Percentiles rank a stretch among this genome's conserved stretches.
These are phyloP conservation scores for Nicotiana sylvestris DNA, from an alignment of 257 asterid genomes.

Conservation along the genomic window DNA sequence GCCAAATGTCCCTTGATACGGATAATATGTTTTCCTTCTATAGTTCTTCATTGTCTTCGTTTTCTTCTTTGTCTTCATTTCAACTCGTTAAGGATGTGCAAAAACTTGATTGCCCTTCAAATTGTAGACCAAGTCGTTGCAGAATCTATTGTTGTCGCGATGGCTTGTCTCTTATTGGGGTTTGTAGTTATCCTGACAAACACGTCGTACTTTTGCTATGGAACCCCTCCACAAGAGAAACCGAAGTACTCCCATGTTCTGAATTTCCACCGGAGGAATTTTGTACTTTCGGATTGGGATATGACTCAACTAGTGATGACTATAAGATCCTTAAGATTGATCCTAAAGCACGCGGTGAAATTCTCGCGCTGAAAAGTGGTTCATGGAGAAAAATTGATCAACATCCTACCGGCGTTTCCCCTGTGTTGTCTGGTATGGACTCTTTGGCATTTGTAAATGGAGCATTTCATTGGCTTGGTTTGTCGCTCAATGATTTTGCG, in stretches of 20 bases:
- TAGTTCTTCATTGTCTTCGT: neutral
- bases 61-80: neutral
- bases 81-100: neutral
- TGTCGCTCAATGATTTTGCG: neutral
- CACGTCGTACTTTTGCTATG: neutral
- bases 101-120: neutral
- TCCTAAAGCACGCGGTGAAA: neutral
- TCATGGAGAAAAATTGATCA: neutral
- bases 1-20: neutral
- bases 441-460: slow-evolving; percentile 4
- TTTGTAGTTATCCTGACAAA: neutral
- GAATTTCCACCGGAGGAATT: neutral
- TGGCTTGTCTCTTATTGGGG: neutral
- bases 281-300: neutral
- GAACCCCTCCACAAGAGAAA: neutral
- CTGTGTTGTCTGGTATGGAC: neutral
- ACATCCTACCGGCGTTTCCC: neutral
- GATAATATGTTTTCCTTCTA: neutral
- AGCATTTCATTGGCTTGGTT: slow-evolving; percentile 13
- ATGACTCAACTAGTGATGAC: neutral
- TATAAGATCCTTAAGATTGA: slow-evolving; percentile 2
- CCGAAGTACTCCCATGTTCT: neutral
- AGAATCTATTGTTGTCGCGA: neutral
- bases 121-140: neutral
- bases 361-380: neutral